A percentile compares a stretch with the other conserved stretches of the same genome.
These are phyloP conservation scores for Aspergillus hiratsukae DNA, from an alignment of 2,329 filamentous ascomycete species.

Conservation along the genomic window DNA sequence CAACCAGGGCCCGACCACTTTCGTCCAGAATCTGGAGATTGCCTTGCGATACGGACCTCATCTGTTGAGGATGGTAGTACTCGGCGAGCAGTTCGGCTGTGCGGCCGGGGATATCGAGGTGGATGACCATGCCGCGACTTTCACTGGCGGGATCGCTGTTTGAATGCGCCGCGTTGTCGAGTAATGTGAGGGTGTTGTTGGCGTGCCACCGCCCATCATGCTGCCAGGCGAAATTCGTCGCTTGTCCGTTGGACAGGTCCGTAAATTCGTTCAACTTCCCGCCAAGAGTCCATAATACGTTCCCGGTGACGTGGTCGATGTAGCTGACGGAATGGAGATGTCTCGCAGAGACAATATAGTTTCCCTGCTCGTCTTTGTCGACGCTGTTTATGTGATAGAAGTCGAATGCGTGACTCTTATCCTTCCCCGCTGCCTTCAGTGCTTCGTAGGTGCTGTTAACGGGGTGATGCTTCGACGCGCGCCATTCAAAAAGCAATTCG, in stretches of 20 bases:
- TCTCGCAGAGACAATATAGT: constrained; percentile 53
- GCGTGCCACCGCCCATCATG: constrained; percentile 45
- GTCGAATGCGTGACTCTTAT: constrained; percentile 41
- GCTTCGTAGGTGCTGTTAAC: constrained; percentile 19
- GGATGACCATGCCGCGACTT: constrained; percentile 43
- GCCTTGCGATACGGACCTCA: constrained; percentile 39
- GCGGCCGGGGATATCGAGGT: constrained; percentile 34
- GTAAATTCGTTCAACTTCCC: constrained; percentile 47
- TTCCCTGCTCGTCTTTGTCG: constrained; percentile 47
- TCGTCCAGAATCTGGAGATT: constrained; percentile 38
- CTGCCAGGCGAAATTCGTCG: constrained; percentile 40
- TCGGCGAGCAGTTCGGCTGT: constrained; percentile 38
- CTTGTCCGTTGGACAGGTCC: constrained; percentile 40
- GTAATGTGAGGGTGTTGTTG: constrained; percentile 30
- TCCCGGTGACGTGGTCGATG: constrained; percentile 46
- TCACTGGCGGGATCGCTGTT: constrained; percentile 18
- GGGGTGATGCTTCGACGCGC: constrained; percentile 29
- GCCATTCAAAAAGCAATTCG: constrained; percentile 42
- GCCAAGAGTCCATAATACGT: constrained; percentile 51
- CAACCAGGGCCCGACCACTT: constrained; percentile 45
- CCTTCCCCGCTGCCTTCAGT: constrained; percentile 5
- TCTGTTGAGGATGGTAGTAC: constrained; percentile 37
- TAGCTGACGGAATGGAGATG: constrained; percentile 46
- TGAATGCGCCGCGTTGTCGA: constrained; percentile 34
- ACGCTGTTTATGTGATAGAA: constrained; percentile 57